A percentile compares a stretch with the other conserved stretches of the same genome.
Evolutionary conservation across 306 rosid genomes (phyloP).

Genomic region (Quercus dentata): DNA sequence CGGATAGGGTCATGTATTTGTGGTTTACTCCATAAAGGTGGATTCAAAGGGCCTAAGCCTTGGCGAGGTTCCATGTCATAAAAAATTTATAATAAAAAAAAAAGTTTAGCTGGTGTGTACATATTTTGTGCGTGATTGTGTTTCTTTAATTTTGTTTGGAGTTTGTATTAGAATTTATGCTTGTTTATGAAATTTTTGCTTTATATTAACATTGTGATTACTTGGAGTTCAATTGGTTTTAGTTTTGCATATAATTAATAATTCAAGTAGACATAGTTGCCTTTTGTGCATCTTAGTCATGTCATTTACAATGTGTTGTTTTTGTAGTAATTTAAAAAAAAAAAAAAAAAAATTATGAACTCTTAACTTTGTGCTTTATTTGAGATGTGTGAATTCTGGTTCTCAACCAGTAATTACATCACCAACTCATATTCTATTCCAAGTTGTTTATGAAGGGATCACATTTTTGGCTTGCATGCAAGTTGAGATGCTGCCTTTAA

Average conservation of each 20-base stretch:
- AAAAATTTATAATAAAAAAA: too few species aligned
- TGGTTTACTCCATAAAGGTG: too few species aligned
- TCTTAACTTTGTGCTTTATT: neutral
- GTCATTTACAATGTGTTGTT: neutral
- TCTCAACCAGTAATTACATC: slow-evolving; percentile 70
- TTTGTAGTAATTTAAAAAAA: neutral
- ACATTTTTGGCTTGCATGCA: slow-evolving; percentile 93
- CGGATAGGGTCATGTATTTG: too few species aligned
- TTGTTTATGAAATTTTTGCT: neutral
- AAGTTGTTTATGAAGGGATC: slow-evolving; percentile 80
- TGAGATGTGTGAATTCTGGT: neutral
- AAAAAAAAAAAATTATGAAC: too few species aligned
- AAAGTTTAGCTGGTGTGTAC: too few species aligned
- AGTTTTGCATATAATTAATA: neutral
- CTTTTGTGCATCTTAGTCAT: neutral
- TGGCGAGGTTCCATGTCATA: too few species aligned
- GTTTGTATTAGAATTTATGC: neutral
- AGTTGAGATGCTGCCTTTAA: slow-evolving; percentile 93
- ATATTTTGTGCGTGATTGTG: neutral
- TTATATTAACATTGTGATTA: neutral
- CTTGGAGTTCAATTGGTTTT: neutral
- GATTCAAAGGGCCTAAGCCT: too few species aligned
- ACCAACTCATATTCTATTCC: slow-evolving; percentile 92
- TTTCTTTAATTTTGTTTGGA: neutral
- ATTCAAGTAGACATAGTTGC: neutral